Evolutionary conservation across 768 basidiomycete species (phyloP), one percentile per base, ranked within the genome.

Genomic region (Russula virescens): DNA sequence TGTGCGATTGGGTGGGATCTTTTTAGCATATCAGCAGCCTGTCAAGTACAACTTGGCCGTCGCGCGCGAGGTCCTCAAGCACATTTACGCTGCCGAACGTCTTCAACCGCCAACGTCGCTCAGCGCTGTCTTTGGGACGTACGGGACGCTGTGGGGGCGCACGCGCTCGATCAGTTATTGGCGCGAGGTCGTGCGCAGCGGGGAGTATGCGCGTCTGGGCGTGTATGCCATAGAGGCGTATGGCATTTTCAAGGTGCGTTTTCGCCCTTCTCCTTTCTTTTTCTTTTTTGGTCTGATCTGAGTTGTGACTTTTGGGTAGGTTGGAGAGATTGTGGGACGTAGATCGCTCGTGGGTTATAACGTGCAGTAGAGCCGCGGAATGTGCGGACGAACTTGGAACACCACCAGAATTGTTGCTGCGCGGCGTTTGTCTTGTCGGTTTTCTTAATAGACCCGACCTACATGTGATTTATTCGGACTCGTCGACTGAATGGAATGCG

Each of bases 281-380:
- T 46, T 18, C 19, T 11, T 19, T 28, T 38, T 46, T 43, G 10
- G 38, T 14, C 5, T 35, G 38, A 11, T 5, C 10, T 38, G 38
- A 31, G 38, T 38, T 14, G 6, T 38, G 38, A 34, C 19, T 64
- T 26, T 66, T 50, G 58, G 50, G 47, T 59, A 91, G 86, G 83
- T 95, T 76, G 93, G 93, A 59, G 93, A 95, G 75, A 94, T 94
- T 61, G 68, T 94, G 63, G 91, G 91, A 10, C 80, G 91, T 67
- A 83, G 91, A 75, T 83, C 83, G 73, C 71, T 93, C 43, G 78
- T 94, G 69, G 92, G 91, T 40, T 94, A 93, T 77, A 83, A 86
- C 61, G 70, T 89, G 63, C 78, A 63, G 58, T 63, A 63, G 57
- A 21, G 21, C 38, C 5, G 38, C 34, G 34, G n/a, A n/a, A n/a